Base-by-base conservation (phyloP, 495 filamentous ascomycete species). In the Xylaria bambusicola region DNA sequence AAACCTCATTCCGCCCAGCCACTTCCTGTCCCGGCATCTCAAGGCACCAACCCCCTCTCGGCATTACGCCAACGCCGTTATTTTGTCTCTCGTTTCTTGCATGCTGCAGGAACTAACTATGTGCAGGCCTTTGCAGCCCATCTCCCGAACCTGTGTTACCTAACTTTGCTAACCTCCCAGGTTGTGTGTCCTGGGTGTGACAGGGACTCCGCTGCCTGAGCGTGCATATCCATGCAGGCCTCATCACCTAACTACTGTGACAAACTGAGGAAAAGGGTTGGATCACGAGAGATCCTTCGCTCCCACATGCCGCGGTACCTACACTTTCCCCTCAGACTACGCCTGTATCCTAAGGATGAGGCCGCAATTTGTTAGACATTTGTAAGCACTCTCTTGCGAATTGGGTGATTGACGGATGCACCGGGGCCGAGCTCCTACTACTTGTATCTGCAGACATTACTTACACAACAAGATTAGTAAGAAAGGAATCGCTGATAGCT, bases 211-310 rank as follows among this genome's bases (percentile, higher is more conserved):
- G 12, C 36, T 21, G 52, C 26, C 52, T 54, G 38, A 54, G 52
- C 52, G 52, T 54, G 38, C 52, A 54, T 29, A 18, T 29, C 52
- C 50, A 40, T 52, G 50, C 50, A 52, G 50, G 35, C 35, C n/a
- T n/a, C 31, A 17, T 20, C 17, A 36, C 20, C 36, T n/a, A n/a
- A n/a, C 29, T 33, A 33, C 10, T 10, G 5, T 10, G 10, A 5
- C 29, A 15, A 13, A 9, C 20, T 18, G 49, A 52, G 36, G 36
- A 42, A 23, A 21, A n/a, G n/a, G n/a, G n/a, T n/a, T n/a, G n/a
- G n/a, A 12, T 29, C 27, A 20, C 51, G n/a, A 53, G 51, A 15
- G 36, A 41, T 18, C 24, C 51, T 44, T 44, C 38, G 29, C 29
- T 33, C 5, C 29, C 29, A 13, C 50, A 33, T 40, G 21, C 10